Base-by-base conservation (phyloP, 345 rosid genomes). In the Odontarrhena argentea region DNA sequence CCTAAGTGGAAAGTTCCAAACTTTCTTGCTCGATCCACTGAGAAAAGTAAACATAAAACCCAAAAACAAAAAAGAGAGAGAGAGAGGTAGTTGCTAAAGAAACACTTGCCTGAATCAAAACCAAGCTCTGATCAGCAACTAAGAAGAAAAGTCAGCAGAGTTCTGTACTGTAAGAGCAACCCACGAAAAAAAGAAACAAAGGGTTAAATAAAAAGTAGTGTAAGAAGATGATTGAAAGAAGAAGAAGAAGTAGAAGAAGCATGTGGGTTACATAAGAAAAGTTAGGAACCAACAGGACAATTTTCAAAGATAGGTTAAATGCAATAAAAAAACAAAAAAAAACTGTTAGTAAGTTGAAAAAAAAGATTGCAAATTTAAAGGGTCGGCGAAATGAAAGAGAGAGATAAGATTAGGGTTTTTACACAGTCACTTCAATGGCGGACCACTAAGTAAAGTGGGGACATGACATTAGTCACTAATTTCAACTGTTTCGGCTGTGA, bases 371-470 rank as follows among this genome's bases (percentile, higher is more conserved):
- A 55, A 60, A 8, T 60, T 68, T 32, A 42, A 35, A 34, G 44
- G 70, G 66, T 67, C 70, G 70, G 78, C 59, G 36, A 44, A 64
- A 40, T 57, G 49, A 68, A 24, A 70, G 28, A 60, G 72, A 69
- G 67, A 69, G 56, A 75, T 51, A 65, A 64, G 62, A 65, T 35
- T 63, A 75, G 74, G 74, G 74, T 57, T 75, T 18, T 75, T 18
- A 46, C 49, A 68, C 32, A 75, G 52, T 63, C 74, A 68, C 68
- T 76, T 60, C 68, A 41, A 70, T 60, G 71, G 76, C 72, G 76
- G 72, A 76, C 79, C 76, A 76, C 70, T 76, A 40, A 51, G 61
- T 32, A 46, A 55, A 47, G 79, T 76, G 76, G 79, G 78, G 12
- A 32, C 36, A 28, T 28, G 32, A 28, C 77, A 68, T 68, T 41